Evolutionary conservation across 495 filamentous ascomycete genomes (phyloP).

Genomic region (Penicillium alfredii): DNA sequence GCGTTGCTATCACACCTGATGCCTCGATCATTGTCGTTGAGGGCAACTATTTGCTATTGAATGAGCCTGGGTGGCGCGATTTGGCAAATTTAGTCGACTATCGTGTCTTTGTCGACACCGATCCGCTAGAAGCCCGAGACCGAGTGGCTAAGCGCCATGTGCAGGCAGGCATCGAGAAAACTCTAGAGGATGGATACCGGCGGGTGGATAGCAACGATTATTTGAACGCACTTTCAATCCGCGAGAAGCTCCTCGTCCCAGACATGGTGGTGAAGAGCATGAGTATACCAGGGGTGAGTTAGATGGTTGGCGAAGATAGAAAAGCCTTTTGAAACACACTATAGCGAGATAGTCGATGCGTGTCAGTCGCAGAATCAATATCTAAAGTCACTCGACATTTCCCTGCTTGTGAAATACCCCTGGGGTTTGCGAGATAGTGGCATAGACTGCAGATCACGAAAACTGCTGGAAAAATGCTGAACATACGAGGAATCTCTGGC

Average conservation of each 20-base stretch:
- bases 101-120: conserved; percentile 35
- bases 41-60: conserved; percentile 33
- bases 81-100: conserved; percentile 23
- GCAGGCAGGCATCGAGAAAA: conserved; percentile 35
- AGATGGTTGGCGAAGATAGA: no score
- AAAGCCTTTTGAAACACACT: no score
- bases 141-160: conserved; percentile 36
- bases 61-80: conserved; percentile 29
- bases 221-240: conserved; percentile 29
- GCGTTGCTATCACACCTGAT: conserved; percentile 26
- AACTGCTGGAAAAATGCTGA: no score
- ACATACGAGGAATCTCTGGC: conserved; percentile 54
- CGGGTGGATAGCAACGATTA: conserved; percentile 40
- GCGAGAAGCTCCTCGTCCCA: conserved; percentile 21
- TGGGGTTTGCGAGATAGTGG: conserved; percentile 3
- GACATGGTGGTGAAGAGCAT: conserved; percentile 28
- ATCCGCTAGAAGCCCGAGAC: conserved; percentile 24
- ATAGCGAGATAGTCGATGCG: no score
- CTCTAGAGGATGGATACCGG: conserved; percentile 31
- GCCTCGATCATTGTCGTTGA: conserved; percentile 33
- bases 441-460: no score
- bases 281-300: not conserved
- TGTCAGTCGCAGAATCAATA: no score
- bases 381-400: conserved; percentile 43
- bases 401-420: conserved; percentile 54